Percentiles rank a stretch among this genome's conserved stretches.
Evolutionary conservation across 1,284 basidiomycete species (phyloP).

Genomic region (Neolentinus lepideus): DNA sequence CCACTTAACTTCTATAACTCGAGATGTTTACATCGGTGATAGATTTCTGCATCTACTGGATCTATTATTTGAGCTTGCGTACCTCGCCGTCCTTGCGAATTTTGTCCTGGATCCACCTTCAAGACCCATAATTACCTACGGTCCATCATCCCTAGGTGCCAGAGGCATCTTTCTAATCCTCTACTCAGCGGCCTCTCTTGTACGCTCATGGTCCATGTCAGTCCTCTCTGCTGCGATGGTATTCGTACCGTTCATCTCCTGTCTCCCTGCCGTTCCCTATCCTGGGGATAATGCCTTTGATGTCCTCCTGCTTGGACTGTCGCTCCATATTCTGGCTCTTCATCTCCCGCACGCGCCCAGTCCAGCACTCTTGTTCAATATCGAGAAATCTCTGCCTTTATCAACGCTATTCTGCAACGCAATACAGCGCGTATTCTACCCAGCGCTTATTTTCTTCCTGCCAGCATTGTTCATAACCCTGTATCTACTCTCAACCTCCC

Average conservation of each 20-base stretch:
- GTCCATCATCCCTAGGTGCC: constrained; percentile 16
- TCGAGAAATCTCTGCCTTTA: constrained; percentile 32
- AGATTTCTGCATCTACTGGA: constrained; percentile 45
- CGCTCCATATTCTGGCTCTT: constrained; percentile 32
- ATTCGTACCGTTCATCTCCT: constrained; percentile 23
- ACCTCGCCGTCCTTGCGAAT: constrained; percentile 32
- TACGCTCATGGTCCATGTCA: constrained; percentile 15
- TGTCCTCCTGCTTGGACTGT: constrained; percentile 31
- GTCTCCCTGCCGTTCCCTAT: constrained; percentile 27
- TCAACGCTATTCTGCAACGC: constrained; percentile 31
- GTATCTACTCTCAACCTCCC: constrained; percentile 35
- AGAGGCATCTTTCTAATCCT: constrained; percentile 32
- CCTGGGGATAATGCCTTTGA: constrained; percentile 30
- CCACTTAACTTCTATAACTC: constrained; percentile 1
- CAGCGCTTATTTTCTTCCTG: constrained; percentile 37
- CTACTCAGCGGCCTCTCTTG: constrained; percentile 25
- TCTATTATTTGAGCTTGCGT: constrained; percentile 28
- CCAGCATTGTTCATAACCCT: constrained; percentile 34
- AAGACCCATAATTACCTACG: constrained; percentile 16
- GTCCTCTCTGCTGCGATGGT: constrained; percentile 23
- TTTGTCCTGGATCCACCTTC: constrained; percentile 38
- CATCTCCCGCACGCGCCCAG: constrained; percentile 35
- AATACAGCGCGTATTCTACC: constrained; percentile 28
- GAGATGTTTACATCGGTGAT: background rate
- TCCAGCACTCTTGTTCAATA: constrained; percentile 33